phyloP scores from a whole-genome alignment of 805 yeast genomes.

The Cyberlindnera maclurae region DNA sequence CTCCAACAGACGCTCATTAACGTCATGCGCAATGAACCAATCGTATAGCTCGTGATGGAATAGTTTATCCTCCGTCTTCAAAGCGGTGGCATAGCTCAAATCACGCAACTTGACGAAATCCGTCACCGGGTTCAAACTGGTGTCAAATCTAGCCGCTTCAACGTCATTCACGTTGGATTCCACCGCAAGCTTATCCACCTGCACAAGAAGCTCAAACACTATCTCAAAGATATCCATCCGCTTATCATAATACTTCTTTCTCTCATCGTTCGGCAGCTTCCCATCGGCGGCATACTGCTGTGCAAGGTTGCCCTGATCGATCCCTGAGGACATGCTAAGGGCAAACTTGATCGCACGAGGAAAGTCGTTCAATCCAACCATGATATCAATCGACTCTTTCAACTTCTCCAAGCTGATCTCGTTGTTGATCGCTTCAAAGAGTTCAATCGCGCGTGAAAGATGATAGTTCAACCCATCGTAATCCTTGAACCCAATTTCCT shows the following conservation, averaged over 20 bases:
- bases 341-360: conserved; percentile 83
- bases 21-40: conserved; percentile 79
- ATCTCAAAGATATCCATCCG: conserved; percentile 60
- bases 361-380: conserved; percentile 69
- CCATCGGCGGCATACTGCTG: conserved; percentile 50
- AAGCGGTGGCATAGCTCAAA: conserved; percentile 65
- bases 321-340: conserved; percentile 63
- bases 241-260: conserved; percentile 42
- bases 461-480: conserved; percentile 61
- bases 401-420: conserved; percentile 72
- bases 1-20: conserved; percentile 68
- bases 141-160: conserved; percentile 9
- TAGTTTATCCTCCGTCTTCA: conserved; percentile 67
- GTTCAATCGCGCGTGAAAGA: conserved; percentile 63
- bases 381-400: conserved; percentile 71
- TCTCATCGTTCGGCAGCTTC: conserved; percentile 40
- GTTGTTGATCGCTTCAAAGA: conserved; percentile 75
- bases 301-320: conserved; percentile 56
- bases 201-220: conserved; percentile 67
- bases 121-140: conserved; percentile 8
- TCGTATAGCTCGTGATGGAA: conserved; percentile 90
- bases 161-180: conserved; percentile 22
- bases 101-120: conserved; percentile 52
- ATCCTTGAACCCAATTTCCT: conserved; percentile 64
- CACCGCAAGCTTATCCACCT: conserved; percentile 59